Evolutionary conservation across 192 early-diverging fungal species (phyloP).

Genomic region (Podochytrium sp.): DNA sequence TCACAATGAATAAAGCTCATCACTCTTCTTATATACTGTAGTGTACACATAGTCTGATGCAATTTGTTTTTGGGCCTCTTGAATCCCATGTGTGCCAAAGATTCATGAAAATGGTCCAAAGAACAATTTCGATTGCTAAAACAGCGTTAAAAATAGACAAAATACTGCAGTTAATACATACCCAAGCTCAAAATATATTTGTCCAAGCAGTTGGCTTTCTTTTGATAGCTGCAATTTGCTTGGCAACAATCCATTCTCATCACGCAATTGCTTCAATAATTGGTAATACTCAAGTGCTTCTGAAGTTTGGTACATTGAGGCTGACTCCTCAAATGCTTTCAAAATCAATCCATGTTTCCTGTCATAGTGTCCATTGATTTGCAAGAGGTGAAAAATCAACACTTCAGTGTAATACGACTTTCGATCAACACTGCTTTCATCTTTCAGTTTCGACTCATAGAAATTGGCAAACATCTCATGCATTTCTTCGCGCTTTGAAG

Average conservation of each 20-base stretch:
- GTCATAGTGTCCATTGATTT: constrained; percentile 6
- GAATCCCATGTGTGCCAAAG: no score
- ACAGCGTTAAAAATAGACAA: no score
- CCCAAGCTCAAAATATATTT: constrained; percentile 13
- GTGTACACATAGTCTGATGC: no score
- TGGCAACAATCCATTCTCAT: neutral
- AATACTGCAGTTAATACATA: no score
- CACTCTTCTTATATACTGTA: neutral
- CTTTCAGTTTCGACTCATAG: constrained; percentile 20
- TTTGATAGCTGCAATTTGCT: neutral
- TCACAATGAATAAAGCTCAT: neutral
- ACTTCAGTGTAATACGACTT: constrained; percentile 2
- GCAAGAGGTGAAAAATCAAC: constrained; percentile 24
- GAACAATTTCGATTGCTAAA: neutral
- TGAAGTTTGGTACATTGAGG: neutral
- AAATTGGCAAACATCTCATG: constrained; percentile 18
- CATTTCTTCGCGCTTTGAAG: constrained; percentile 26
- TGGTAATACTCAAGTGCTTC: constrained; percentile 32
- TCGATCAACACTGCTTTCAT: neutral
- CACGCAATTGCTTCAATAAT: neutral
- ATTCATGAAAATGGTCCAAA: neutral
- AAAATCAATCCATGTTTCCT: constrained; percentile 11
- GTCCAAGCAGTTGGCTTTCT: constrained; percentile 21
- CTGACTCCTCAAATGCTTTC: constrained; percentile 24
- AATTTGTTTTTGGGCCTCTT: no score